These are phyloP conservation scores for Osmozyma mogii DNA, from an alignment of 805 yeast genomes.

Conservation along the genomic window DNA sequence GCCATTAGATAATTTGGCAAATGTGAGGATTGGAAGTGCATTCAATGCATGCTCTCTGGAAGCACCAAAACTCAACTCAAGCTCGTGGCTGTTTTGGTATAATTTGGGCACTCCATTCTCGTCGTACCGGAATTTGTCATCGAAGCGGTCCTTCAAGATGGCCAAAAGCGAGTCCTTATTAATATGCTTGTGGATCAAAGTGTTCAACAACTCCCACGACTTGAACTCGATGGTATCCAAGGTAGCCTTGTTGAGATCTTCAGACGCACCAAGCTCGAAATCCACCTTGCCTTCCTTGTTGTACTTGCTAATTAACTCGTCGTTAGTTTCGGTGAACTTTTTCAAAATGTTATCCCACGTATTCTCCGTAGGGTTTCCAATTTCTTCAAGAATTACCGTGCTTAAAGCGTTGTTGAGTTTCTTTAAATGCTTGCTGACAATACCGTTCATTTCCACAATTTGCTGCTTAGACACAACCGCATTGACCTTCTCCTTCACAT, in stretches of 20 bases:
- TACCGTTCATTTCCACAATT: conserved; percentile 22
- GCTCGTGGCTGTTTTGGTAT: conserved; percentile 68
- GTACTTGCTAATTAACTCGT: conserved; percentile 7
- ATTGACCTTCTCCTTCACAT: conserved; percentile 8
- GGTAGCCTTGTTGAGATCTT: conserved; percentile 34
- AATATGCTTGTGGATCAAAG: conserved; percentile 51
- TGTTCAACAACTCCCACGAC: conserved; percentile 62
- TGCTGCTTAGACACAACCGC: conserved; percentile 30
- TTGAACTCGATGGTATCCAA: conserved; percentile 37
- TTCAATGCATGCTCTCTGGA: conserved; percentile 54
- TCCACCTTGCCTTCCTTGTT: conserved; percentile 28
- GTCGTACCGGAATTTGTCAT: conserved; percentile 76
- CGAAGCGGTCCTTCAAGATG: conserved; percentile 73
- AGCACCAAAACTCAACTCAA: conserved; percentile 54
- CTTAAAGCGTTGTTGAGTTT: conserved; percentile 40
- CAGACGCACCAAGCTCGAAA: conserved; percentile 56
- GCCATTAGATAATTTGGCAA: conserved; percentile 47
- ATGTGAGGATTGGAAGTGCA: conserved; percentile 51
- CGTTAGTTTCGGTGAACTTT: conserved; percentile 34
- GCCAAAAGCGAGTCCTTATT: conserved; percentile 58
- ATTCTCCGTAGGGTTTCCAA: conserved; percentile 41
- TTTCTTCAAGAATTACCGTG: conserved; percentile 40
- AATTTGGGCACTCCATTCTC: conserved; percentile 72
- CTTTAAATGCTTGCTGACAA: conserved; percentile 35
- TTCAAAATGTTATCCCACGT: conserved; percentile 16